Conservation (phyloP, 305 asterid genomes). For the Solanum hybrid region DNA sequence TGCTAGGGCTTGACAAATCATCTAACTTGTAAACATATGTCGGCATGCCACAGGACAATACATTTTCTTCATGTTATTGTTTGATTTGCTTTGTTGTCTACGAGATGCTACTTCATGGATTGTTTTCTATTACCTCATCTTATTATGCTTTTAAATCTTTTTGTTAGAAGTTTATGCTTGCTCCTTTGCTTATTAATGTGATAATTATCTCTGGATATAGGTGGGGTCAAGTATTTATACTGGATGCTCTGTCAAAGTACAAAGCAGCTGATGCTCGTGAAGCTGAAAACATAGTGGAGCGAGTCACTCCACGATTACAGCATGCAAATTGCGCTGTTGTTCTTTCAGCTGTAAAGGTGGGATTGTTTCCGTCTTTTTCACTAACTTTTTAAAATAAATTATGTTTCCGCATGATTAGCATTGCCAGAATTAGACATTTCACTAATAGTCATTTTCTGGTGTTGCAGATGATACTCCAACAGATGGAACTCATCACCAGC, state of each 20-base stretch:
- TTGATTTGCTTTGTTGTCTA: not conserved
- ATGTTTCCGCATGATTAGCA: not conserved
- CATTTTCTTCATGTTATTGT: not conserved
- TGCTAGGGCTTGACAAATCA: not conserved
- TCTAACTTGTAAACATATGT: not conserved
- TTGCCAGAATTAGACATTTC: not conserved
- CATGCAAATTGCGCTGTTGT: constrained; percentile 99
- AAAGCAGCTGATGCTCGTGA: constrained; percentile 97
- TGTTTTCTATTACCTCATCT: not conserved
- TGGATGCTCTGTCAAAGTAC: constrained; percentile 98
- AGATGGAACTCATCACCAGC: constrained; percentile 98
- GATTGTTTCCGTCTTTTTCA: constrained; percentile 12
- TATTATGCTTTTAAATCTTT: not conserved
- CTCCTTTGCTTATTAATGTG: constrained; percentile 13
- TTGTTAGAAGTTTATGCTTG: not conserved
- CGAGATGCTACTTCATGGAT: not conserved
- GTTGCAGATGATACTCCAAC: constrained; percentile 96
- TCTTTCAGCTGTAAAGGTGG: constrained; percentile 96
- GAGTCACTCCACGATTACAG: constrained; percentile 96
- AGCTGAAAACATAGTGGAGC: constrained; percentile 96
- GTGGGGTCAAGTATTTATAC: constrained; percentile 99
- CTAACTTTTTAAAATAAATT: not conserved
- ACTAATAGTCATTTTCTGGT: constrained; percentile 14
- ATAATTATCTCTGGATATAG: constrained; percentile 32
- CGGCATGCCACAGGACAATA: not conserved